Base-by-base conservation (phyloP, 2,329 filamentous ascomycete genomes). In the Neopestalotiopsis sp. region DNA sequence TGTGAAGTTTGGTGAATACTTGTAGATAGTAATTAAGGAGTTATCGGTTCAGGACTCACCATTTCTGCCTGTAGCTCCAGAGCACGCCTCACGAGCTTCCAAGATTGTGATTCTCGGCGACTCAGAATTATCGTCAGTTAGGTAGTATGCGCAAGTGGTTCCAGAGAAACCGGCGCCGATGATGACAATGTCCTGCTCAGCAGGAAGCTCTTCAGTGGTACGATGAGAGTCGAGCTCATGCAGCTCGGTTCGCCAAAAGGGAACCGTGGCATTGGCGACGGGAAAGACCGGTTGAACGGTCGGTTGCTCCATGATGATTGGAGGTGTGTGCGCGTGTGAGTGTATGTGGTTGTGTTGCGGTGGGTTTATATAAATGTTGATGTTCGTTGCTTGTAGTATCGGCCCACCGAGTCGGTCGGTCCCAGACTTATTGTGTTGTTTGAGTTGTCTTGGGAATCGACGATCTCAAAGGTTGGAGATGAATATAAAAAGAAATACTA, bases 121-220 rank as follows among this genome's bases (percentile, higher is more conserved):
- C 7, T 30, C 13, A 7, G 32, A 7, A 13, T 63, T 57, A 2
- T 62, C 32, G 7, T 62, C 38, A 14, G 9, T 49, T 4, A 70
- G 38, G 7, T 70, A 64, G 61, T 70, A 61, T 13, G 62, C 68
- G 7, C 59, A 64, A 9, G 68, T 40, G 14, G 61, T 57, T 12
- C 68, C 68, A 34, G 59, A 28, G n/a, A 67, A 67, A 30, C 68
- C 68, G 7, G 68, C 61, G 20, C 68, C 66, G 32, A 70, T 66
- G 40, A 70, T 66, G 61, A 62, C 56, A 17, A 70, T 30, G 17
- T 70, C 65, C 4, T 59, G 63, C 24, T 70, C 34, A 13, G 17
- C 28, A 34, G 68, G 68, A 9, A 70, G 68, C 12, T 67, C 61
- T 6, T 53, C 9, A 12, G 65, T 70, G 66, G 61, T 67, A 28